A percentile compares a stretch with the other conserved stretches of the same genome.
phyloP scores from a whole-genome alignment of 108 stramenopile genomes.

The Pseudonitzschia pungens region DNA sequence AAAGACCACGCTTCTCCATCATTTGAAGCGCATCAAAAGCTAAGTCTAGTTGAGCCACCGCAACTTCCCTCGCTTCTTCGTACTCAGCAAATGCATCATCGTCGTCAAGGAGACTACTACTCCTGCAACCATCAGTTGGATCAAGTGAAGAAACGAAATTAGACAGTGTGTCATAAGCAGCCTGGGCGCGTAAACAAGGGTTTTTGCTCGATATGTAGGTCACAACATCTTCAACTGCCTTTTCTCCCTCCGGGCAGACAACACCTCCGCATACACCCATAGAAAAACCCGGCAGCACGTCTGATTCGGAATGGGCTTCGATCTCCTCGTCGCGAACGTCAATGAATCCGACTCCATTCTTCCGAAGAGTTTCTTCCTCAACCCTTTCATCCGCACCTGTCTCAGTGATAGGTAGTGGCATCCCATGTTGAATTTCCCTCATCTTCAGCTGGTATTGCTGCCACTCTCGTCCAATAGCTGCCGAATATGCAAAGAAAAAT shows the following conservation, averaged over 20 bases:
- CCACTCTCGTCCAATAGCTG: constrained; percentile 73
- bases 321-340: not conserved
- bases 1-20: constrained; percentile 60
- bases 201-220: constrained; percentile 17
- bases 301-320: constrained; percentile 1
- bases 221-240: constrained; percentile 15
- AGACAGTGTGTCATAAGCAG: constrained; percentile 26
- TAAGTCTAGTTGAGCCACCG: constrained; percentile 79
- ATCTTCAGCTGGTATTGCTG: constrained; percentile 36
- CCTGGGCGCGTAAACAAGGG: constrained; percentile 34
- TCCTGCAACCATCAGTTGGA: constrained; percentile 4
- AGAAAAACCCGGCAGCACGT: constrained; percentile 1
- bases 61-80: constrained; percentile 77
- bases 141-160: constrained; percentile 15
- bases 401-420: not conserved
- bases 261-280: constrained; percentile 22
- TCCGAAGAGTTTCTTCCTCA: not conserved
- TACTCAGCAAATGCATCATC: constrained; percentile 47
- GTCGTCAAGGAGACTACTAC: constrained; percentile 30
- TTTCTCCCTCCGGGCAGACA: not conserved
- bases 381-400: not conserved
- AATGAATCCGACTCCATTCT: not conserved
- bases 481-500: constrained; percentile 75
- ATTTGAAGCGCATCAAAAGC: constrained; percentile 72
- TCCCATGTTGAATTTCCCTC: constrained; percentile 21